These are phyloP conservation scores for grape (Vitis vinifera) DNA, from an alignment of 164 flowering plant genomes.

Conservation along the genomic window ASM3070453v1 NC_081823.1:9446001-9446500, in stretches of 20 bases:
- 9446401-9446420: background rate
- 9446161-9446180: constrained; percentile 88
- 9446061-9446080: too few relatives aligned
- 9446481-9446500: too few relatives aligned
- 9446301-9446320: constrained; percentile 82
- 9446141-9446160: constrained; percentile 95
- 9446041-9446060: too few relatives aligned
- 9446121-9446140: constrained; percentile 59
- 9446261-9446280: constrained; percentile 29
- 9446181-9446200: constrained; percentile 90
- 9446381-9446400: constrained; percentile 31
- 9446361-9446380: constrained; percentile 95
- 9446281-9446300: constrained; percentile 89
- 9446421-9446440: background rate
- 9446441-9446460: background rate
- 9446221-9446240: background rate
- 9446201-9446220: background rate
- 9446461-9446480: background rate
- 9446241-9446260: background rate
- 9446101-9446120: background rate
- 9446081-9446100: background rate
- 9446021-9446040: too few relatives aligned
- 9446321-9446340: constrained; percentile 92
- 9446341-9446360: constrained; percentile 99
- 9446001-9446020: too few relatives aligned